Evolutionary conservation across 345 rosid genomes (phyloP), one percentile per base, ranked within the genome.

Genomic region (Populus nigra): DNA sequence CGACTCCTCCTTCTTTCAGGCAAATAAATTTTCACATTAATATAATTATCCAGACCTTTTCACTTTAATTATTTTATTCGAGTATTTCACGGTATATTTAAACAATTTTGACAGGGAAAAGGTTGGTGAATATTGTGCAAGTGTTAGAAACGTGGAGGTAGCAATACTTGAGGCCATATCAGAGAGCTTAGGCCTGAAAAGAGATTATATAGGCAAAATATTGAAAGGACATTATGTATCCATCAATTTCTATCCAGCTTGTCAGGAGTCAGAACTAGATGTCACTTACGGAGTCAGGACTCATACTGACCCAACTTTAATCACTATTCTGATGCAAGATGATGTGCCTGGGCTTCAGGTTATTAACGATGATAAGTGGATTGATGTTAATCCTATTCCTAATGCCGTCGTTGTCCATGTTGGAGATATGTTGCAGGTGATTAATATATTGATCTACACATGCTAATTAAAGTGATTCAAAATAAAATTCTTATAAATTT

Each of bases 301-400:
- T 10, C 65, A 59, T 13, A 59, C 65, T 23, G 65, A 59, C 25
- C 65, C 65, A 23, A 59, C 65, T 59, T 3, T 59, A 59, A 59
- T 59, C 65, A 59, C 65, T 23, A 59, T 59, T 59, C 65, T 59
- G 65, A 59, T 59, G 65, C 65, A 59, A 59, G 65, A 59, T 59
- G 65, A 59, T 3, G 65, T 59, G 65, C 65, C 65, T 59, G 65
- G 65, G n/a, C 65, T 59, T 23, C 65, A 59, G 65, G 65, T 23
- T 59, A n/a, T 59, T 3, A 59, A 59, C 5, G 65, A 59, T 10
- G 65, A 23, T 25, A 59, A 59, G 29, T 59, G 65, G 65, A 59
- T 59, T n/a, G 25, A 59, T 23, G 65, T 59, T 10, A 59, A 59
- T 23, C 65, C 65, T 9, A n/a, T 59, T 59, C 29, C 65, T 8